Percentiles rank a stretch among this genome's conserved stretches.
Evolutionary conservation across 331 rosid species (phyloP).

Genomic region (Rosa hybrid): DNA sequence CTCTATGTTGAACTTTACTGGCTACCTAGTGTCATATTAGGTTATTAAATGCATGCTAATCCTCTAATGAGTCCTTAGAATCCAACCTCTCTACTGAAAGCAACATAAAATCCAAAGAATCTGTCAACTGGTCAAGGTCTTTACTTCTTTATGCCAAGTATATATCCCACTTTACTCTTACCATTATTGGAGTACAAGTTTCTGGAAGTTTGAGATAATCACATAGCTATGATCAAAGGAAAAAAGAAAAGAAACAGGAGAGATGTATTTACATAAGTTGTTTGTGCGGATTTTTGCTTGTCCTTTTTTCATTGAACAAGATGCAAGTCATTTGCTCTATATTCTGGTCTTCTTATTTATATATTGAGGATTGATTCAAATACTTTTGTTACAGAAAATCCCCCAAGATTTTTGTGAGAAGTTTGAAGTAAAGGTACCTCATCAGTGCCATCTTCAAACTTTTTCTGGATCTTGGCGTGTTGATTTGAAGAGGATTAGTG

Average conservation of each 20-base stretch:
- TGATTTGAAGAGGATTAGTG: not conserved
- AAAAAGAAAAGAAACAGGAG: no score
- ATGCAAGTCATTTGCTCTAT: not conserved
- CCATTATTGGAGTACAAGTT: not conserved
- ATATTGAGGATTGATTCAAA: no score
- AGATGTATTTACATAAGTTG: no score
- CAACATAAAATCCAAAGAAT: not conserved
- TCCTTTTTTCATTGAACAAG: not conserved
- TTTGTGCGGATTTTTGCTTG: not conserved
- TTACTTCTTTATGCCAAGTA: not conserved
- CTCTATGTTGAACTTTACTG: not conserved
- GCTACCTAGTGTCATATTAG: not conserved
- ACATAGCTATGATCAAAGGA: no score
- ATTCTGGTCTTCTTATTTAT: not conserved
- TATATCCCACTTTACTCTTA: not conserved
- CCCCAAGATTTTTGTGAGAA: not conserved
- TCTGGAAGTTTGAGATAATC: no score
- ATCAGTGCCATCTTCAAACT: not conserved
- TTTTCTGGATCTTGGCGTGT: not conserved
- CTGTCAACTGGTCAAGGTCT: not conserved
- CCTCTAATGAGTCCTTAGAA: no score
- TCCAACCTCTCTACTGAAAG: no score
- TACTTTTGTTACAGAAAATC: constrained; percentile 2
- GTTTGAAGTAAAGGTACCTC: not conserved
- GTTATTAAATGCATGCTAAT: not conserved